Conservation (phyloP, 495 filamentous ascomycete genomes). For the Hypomontagnella monticulosa region DNA sequence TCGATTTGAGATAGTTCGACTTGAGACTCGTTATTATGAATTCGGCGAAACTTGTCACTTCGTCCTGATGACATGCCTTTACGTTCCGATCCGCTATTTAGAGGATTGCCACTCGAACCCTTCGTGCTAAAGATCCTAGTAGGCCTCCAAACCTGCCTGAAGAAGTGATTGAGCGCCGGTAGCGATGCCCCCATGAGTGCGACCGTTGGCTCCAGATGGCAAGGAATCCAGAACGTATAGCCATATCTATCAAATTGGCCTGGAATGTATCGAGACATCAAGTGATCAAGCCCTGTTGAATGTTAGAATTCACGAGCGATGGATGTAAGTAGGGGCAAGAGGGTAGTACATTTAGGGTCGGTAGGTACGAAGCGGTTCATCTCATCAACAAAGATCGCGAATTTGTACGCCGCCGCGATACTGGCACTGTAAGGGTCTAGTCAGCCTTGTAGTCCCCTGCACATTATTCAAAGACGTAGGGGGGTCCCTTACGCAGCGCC, state of each 20-base stretch:
- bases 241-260: conserved; percentile 42
- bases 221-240: conserved; percentile 44
- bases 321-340: neutral
- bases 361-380: neutral
- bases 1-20: too few species aligned
- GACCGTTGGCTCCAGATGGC: conserved; percentile 41
- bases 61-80: too few species aligned
- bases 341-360: neutral
- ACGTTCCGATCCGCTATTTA: too few species aligned
- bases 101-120: too few species aligned
- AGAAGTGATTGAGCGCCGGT: conserved; percentile 17
- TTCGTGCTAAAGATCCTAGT: neutral
- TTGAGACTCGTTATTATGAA: too few species aligned
- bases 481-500: conserved; percentile 30
- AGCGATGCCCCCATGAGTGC: conserved; percentile 42
- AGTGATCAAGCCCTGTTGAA: conserved; percentile 4
- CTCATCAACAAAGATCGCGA: neutral
- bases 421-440: neutral
- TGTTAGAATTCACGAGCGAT: neutral
- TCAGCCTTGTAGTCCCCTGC: too few species aligned
- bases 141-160: neutral
- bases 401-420: conserved; percentile 2
- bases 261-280: conserved; percentile 30
- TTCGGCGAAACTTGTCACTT: too few species aligned
- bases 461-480: neutral